These are phyloP conservation scores for Parascedosporium putredinis DNA, from an alignment of 2,329 filamentous ascomycete species.

Conservation along the genomic window DNA sequence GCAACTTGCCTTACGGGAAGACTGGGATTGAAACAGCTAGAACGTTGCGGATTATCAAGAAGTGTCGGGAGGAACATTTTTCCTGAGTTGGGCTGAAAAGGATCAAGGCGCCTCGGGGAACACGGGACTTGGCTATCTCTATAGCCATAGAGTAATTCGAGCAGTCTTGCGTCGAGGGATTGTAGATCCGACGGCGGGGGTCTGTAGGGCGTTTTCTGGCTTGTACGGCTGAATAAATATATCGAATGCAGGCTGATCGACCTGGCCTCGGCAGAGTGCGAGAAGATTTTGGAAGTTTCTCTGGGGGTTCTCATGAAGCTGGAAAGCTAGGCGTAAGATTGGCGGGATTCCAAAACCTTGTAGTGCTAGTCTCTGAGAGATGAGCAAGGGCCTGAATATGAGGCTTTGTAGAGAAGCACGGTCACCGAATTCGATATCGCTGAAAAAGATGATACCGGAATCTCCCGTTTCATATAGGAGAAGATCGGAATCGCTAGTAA, in stretches of 20 bases:
- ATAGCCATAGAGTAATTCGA: conserved; percentile 11
- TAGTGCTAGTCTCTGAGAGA: conserved; percentile 32
- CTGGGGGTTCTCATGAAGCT: conserved; percentile 15
- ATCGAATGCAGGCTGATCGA: not conserved
- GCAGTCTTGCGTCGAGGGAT: conserved; percentile 18
- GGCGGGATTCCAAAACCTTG: conserved; percentile 14
- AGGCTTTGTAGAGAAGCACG: conserved; percentile 16
- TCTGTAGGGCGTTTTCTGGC: not conserved
- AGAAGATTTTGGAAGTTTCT: conserved; percentile 3
- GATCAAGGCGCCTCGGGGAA: not conserved
- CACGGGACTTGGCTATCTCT: not conserved
- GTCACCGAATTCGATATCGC: conserved; percentile 41
- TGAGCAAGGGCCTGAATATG: conserved; percentile 23
- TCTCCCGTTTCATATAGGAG: conserved; percentile 61
- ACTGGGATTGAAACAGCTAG: conserved; percentile 47
- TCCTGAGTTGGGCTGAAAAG: conserved; percentile 9
- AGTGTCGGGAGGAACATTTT: conserved; percentile 56
- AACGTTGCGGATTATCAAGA: conserved; percentile 42
- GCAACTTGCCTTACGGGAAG: conserved; percentile 38
- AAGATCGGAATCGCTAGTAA: conserved; percentile 85
- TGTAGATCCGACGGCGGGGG: not conserved
- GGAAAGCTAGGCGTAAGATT: conserved; percentile 23
- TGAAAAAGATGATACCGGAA: conserved; percentile 58
- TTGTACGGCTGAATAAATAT: not conserved
- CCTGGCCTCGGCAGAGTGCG: not conserved